Evolutionary conservation across 495 filamentous ascomycete genomes (phyloP).

Genomic region (Bryoglossum gracile): DNA sequence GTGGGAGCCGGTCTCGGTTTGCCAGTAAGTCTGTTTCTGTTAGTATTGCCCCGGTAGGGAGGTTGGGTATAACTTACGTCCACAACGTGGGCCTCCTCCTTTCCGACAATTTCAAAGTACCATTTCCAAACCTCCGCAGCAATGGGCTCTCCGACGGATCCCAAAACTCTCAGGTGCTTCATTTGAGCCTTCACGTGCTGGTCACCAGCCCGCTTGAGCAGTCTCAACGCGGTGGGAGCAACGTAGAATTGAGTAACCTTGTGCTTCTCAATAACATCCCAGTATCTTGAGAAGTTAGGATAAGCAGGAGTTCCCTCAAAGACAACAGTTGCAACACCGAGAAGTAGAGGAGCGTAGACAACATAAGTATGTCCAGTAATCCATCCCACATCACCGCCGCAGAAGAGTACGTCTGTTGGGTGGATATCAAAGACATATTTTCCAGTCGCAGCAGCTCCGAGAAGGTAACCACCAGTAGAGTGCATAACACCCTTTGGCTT

Average conservation of each 20-base stretch:
- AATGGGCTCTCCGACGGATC: conserved; percentile 97
- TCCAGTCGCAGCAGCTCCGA: conserved; percentile 87
- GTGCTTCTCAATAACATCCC: conserved; percentile 96
- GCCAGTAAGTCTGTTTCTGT: conserved; percentile 87
- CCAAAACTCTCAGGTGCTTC: conserved; percentile 81
- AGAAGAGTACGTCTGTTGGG: conserved; percentile 88
- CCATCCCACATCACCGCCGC: conserved; percentile 97
- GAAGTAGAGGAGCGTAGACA: conserved; percentile 88
- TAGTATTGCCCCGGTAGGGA: conserved; percentile 1
- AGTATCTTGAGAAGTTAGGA: conserved; percentile 96
- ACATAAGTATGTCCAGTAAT: conserved; percentile 99
- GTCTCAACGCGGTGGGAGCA: conserved; percentile 84
- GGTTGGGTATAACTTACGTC: conserved; percentile 58
- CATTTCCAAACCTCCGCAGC: conserved; percentile 99
- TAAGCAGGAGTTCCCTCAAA: conserved; percentile 98
- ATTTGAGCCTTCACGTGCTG: conserved; percentile 84
- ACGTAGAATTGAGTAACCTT: conserved; percentile 98
- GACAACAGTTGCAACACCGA: conserved; percentile 93
- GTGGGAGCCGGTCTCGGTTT: conserved; percentile 97
- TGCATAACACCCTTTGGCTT: conserved; percentile 99
- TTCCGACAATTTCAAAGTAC: conserved; percentile 96
- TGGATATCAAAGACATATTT: conserved; percentile 99
- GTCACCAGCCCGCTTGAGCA: conserved; percentile 92
- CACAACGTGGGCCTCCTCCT: conserved; percentile 85
- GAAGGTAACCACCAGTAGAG: conserved; percentile 88